A percentile compares a stretch with the other conserved stretches of the same genome.
Conservation (phyloP, 106 monocot species). For the Narthecium ossifragum region DNA sequence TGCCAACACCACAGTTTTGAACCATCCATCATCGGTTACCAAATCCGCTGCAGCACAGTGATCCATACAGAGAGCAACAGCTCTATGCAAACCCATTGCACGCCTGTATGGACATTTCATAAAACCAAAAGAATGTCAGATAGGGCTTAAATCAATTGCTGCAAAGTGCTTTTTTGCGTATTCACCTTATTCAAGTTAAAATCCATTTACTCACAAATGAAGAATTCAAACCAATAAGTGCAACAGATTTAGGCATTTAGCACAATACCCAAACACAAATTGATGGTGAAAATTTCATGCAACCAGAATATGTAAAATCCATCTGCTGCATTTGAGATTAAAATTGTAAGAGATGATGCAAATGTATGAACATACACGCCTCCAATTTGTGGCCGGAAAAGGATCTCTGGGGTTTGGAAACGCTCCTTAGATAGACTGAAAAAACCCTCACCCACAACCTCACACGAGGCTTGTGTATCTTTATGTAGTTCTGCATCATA, state of each 20-base stretch:
- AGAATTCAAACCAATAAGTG: no score
- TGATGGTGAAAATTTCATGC: no score
- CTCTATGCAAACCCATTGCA: constrained; percentile 85
- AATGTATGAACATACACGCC: constrained; percentile 57
- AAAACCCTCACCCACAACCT: constrained; percentile 80
- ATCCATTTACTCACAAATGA: no score
- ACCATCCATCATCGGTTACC: constrained; percentile 67
- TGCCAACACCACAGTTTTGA: constrained; percentile 77
- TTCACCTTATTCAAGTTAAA: no score
- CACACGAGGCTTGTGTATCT: constrained; percentile 63
- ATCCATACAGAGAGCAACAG: constrained; percentile 85
- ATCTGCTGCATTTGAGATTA: background rate
- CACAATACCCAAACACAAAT: no score
- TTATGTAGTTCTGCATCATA: constrained; percentile 74
- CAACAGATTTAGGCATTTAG: no score
- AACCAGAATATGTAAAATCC: no score
- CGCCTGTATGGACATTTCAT: constrained; percentile 26
- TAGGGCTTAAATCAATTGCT: no score
- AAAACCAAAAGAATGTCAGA: background rate
- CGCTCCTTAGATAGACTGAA: constrained; percentile 88
- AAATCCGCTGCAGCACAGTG: constrained; percentile 63
- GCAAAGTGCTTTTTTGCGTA: background rate
- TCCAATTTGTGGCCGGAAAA: constrained; percentile 87
- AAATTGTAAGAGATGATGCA: background rate
- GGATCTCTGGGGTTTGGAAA: constrained; percentile 73